Conservation (phyloP, 768 basidiomycete species). For the Tylopilus sp. region DNA sequence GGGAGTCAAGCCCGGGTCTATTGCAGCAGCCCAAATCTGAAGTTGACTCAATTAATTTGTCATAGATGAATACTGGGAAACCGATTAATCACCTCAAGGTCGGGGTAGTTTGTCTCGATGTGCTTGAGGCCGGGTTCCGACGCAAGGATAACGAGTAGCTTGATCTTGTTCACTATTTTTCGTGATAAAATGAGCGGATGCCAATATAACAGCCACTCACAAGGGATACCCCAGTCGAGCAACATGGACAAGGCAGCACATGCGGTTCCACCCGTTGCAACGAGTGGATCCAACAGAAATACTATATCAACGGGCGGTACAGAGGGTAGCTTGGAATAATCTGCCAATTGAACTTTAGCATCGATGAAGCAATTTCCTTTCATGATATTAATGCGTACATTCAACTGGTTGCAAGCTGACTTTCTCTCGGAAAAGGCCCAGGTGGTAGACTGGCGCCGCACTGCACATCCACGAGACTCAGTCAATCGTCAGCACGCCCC, state of each 20-base stretch:
- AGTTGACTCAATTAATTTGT: neutral
- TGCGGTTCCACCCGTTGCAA: slow-evolving; percentile 93
- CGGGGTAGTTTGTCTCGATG: slow-evolving; percentile 66
- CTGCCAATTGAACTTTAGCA: slow-evolving; percentile 36
- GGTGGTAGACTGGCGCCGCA: slow-evolving; percentile 82
- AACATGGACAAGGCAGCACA: slow-evolving; percentile 86
- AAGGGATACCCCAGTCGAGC: slow-evolving; percentile 73
- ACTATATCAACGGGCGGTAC: slow-evolving; percentile 74
- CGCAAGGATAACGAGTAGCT: slow-evolving; percentile 78
- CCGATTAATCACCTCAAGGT: slow-evolving; percentile 59
- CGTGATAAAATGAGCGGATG: neutral
- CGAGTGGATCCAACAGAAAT: slow-evolving; percentile 87
- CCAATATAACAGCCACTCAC: slow-evolving; percentile 36
- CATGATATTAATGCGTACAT: slow-evolving; percentile 46
- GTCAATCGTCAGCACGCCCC: neutral
- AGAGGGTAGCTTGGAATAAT: slow-evolving; percentile 87
- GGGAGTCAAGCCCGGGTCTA: slow-evolving; percentile 67
- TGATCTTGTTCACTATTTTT: slow-evolving; percentile 60
- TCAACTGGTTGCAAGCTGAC: slow-evolving; percentile 87
- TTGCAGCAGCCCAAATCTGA: slow-evolving; percentile 84
- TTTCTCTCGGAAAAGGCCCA: slow-evolving; percentile 88
- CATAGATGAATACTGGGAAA: neutral
- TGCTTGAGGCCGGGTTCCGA: slow-evolving; percentile 69
- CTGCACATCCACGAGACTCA: slow-evolving; percentile 32
- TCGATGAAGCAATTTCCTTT: neutral